Conservation (phyloP, 176 grass and related monocot species). For the Coix lacrymajobi region DNA sequence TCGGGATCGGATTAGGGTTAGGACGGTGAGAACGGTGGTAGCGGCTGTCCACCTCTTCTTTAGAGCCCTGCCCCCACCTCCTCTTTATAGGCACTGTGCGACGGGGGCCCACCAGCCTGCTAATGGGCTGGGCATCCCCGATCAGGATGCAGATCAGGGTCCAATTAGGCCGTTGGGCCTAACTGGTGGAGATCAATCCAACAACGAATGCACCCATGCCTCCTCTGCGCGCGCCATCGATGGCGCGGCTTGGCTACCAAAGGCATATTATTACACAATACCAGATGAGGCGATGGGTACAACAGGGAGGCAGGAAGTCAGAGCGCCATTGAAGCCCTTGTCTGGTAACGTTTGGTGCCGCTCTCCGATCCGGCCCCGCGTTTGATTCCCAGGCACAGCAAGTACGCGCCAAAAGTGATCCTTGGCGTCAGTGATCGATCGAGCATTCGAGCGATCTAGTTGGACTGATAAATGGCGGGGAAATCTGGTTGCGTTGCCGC, state of each 20-base stretch:
- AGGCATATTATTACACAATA: neutral
- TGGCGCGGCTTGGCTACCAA: neutral
- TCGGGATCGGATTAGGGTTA: too few relatives aligned
- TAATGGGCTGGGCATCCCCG: too few relatives aligned
- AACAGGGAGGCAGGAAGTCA: slow-evolving; percentile 36
- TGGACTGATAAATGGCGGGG: slow-evolving; percentile 29
- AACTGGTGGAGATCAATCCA: too few relatives aligned
- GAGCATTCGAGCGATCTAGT: slow-evolving; percentile 16
- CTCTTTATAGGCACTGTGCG: too few relatives aligned
- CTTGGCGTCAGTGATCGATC: neutral
- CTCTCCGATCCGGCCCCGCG: neutral
- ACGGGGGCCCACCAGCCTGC: too few relatives aligned
- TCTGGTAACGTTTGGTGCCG: slow-evolving; percentile 12
- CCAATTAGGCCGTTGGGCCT: too few relatives aligned
- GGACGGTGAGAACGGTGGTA: too few relatives aligned
- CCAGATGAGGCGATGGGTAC: neutral
- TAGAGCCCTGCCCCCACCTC: too few relatives aligned
- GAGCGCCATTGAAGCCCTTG: slow-evolving; percentile 37
- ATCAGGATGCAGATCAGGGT: too few relatives aligned
- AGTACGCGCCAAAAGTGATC: neutral
- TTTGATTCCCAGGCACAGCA: neutral
- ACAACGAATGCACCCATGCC: too few relatives aligned
- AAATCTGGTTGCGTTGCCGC: slow-evolving; percentile 17
- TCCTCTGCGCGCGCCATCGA: neutral
- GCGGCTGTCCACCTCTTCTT: too few relatives aligned